Evolutionary conservation across 169 alveolate species (phyloP).

Genomic region (Eimeria necatrix): DNA sequence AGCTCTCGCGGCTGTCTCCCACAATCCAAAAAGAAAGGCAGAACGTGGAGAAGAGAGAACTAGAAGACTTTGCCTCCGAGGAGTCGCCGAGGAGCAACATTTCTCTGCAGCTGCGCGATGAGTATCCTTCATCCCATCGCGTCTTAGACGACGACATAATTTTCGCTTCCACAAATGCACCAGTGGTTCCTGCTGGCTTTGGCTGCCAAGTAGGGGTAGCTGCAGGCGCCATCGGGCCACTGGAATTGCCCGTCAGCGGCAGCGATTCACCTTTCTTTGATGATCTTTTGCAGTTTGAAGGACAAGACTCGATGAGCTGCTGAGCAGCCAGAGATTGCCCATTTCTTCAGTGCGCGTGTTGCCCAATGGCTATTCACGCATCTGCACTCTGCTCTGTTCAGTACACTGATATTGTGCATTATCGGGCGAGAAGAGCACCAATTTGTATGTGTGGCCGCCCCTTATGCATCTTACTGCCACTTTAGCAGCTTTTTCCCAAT

Average conservation of each 20-base stretch:
- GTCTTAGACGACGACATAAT: neutral
- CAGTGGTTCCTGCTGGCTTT: neutral
- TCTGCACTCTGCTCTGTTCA: too few relatives aligned
- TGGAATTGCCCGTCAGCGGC: neutral
- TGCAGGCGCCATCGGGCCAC: neutral
- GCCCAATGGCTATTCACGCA: too few relatives aligned
- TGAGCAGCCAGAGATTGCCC: too few relatives aligned
- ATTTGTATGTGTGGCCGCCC: too few relatives aligned
- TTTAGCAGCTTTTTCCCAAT: too few relatives aligned
- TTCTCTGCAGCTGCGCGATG: constrained; percentile 46
- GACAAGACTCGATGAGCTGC: too few relatives aligned
- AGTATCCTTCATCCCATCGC: neutral
- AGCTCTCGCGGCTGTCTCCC: neutral
- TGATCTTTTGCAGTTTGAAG: too few relatives aligned
- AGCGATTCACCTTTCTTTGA: too few relatives aligned
- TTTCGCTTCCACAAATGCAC: neutral
- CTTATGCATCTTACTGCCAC: too few relatives aligned
- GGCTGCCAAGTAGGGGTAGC: neutral
- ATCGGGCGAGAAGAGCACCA: too few relatives aligned
- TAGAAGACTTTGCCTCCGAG: neutral
- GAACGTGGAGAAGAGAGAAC: neutral
- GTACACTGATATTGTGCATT: too few relatives aligned
- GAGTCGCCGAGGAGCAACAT: neutral
- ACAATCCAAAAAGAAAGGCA: neutral
- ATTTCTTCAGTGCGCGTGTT: too few relatives aligned